Base-by-base conservation (phyloP, 2,329 filamentous ascomycete species). In the Neonectria faginata region DNA sequence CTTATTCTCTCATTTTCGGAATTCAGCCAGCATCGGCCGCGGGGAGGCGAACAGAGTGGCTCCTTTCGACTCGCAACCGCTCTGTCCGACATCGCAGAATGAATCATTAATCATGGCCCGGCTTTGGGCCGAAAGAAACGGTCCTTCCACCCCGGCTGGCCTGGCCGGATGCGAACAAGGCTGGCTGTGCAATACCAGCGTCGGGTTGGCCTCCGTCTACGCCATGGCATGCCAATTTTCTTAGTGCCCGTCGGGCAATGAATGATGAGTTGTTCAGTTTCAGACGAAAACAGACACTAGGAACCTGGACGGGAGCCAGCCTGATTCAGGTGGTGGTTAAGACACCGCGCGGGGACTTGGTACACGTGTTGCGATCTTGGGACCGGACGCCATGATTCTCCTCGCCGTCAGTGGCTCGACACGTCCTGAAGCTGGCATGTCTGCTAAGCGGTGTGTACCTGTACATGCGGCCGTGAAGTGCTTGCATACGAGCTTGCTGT, bases 381-480 rank as follows among this genome's bases (percentile, higher is more conserved):
- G 7, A 11, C 25, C 22, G 29, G 12, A 18, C 11, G 47, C 45
- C 16, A 52, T 33, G 48, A 39, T 22, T 20, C 48, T 33, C 27
- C 18, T 29, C 27, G 16, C 36, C 48, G 29, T 33, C n/a, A 18
- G 16, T 57, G 45, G 53, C 16, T n/a, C 51, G 11, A 22, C 29
- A 7, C 18, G 31, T 52, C 20, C n/a, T 27, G 12, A 27, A 62
- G 36, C 25, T 29, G 36, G 45, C 6, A 6, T 6, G 3, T 8
- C 10, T 36, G 25, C 27, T 48, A 25, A 36, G 20, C 45, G 47
- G 16, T 25, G 20, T 42, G 45, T 62, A 57, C 53, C 36, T 22
- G 36, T 52, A 52, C 41, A 39, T 36, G 25, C 53, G 3, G 29
- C 16, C 48, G 36, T 50, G 18, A 57, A 62, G 59, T 62, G 59